These are phyloP conservation scores for Fraxinus americana DNA, from an alignment of 257 asterid species.

Conservation along the genomic window DNA sequence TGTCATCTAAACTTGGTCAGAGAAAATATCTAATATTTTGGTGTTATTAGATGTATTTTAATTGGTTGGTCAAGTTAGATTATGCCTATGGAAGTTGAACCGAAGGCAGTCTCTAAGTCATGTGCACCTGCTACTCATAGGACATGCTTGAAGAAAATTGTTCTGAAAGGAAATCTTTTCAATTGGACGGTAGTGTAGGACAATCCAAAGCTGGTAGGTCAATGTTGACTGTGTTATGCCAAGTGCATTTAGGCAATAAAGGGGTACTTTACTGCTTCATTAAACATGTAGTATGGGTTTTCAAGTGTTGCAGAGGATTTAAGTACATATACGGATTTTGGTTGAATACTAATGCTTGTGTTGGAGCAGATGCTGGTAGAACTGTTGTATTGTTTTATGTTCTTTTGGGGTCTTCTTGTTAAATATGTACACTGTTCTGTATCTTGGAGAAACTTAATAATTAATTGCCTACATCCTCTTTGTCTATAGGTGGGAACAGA, in stretches of 20 bases:
- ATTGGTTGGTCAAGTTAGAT: background rate
- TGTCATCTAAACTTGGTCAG: background rate
- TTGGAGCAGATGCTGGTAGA: conserved; percentile 7
- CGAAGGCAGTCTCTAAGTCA: background rate
- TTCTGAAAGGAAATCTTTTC: background rate
- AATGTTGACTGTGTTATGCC: background rate
- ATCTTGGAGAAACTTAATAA: background rate
- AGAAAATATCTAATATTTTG: background rate
- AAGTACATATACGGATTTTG: background rate
- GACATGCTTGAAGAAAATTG: background rate
- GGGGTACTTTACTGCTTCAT: background rate
- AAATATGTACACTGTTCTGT: conserved; percentile 11
- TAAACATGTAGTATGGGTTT: conserved; percentile 17
- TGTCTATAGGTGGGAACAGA: conserved; percentile 88
- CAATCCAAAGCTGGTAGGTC: background rate
- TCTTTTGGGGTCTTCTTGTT: conserved; percentile 5
- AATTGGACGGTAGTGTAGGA: background rate
- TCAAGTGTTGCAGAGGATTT: background rate
- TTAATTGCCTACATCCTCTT: conserved; percentile 8
- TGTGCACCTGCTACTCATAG: background rate
- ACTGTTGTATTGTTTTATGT: background rate
- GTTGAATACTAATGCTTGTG: background rate
- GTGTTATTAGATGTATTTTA: background rate
- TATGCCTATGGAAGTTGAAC: background rate
- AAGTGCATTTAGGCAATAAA: background rate